Conservation (phyloP, 345 rosid genomes). For the Ceriops tagal region DNA sequence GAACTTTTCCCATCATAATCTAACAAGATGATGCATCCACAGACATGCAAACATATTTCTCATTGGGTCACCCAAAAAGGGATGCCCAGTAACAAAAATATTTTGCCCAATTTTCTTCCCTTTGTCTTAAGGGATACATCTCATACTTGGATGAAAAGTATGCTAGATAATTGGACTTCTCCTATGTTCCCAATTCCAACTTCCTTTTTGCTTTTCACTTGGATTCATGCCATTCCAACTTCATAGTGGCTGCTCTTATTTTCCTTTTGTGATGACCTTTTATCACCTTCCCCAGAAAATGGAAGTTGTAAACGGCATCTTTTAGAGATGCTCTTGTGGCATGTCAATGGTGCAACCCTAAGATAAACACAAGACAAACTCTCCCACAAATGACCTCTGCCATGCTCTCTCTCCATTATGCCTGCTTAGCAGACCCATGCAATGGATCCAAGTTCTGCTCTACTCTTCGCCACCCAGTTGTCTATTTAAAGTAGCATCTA, state of each 20-base stretch:
- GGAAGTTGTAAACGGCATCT: neutral
- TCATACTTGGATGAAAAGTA: neutral
- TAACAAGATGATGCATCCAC: constrained; percentile 7
- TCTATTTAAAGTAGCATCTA: too few relatives aligned
- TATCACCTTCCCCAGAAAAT: neutral
- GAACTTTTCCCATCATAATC: neutral
- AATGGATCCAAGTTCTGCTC: too few relatives aligned
- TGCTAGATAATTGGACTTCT: neutral
- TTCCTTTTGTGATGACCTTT: neutral
- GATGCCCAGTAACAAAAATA: neutral
- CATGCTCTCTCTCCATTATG: too few relatives aligned
- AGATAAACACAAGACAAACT: neutral
- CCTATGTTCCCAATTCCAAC: constrained; percentile 3
- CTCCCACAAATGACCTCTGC: neutral
- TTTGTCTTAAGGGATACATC: neutral
- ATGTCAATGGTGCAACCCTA: neutral
- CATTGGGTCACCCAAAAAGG: constrained; percentile 1
- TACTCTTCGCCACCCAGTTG: too few relatives aligned
- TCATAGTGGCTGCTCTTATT: neutral
- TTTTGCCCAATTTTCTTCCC: neutral
- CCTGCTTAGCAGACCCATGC: too few relatives aligned
- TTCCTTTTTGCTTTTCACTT: neutral
- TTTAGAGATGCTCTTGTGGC: neutral
- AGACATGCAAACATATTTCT: constrained; percentile 7
- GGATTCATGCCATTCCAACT: neutral